These are phyloP conservation scores for Adansonia rubrostipa DNA, from an alignment of 441 rosid species.

Conservation along the genomic window DNA sequence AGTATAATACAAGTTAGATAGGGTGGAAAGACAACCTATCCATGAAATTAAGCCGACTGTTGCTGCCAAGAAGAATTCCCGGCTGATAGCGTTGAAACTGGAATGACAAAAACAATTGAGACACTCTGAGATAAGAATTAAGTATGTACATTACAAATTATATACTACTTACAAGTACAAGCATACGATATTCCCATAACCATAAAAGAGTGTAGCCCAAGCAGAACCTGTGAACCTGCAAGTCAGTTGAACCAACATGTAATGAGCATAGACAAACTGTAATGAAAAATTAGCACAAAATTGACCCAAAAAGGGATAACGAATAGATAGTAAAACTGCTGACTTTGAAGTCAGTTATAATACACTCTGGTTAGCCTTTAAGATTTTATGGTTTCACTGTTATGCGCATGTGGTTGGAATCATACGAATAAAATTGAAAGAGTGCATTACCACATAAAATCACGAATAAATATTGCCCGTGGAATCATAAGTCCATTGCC, in stretches of 20 bases:
- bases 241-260: not conserved
- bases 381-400: not conserved
- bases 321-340: not conserved
- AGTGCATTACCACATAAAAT: slow-evolving; percentile 85
- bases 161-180: slow-evolving; percentile 63
- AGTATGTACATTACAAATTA: not conserved
- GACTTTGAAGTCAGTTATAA: not conserved
- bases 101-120: slow-evolving; percentile 17
- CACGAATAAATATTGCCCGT: slow-evolving; percentile 89
- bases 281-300: not conserved
- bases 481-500: slow-evolving; percentile 97
- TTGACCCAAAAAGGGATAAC: not conserved
- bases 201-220: slow-evolving; percentile 89
- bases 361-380: not conserved
- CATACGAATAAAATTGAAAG: slow-evolving; percentile 13
- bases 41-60: slow-evolving; percentile 73
- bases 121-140: not conserved
- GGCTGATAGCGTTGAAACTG: slow-evolving; percentile 67
- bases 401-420: not conserved
- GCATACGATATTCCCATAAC: slow-evolving; percentile 87
- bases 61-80: slow-evolving; percentile 66
- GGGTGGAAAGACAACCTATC: slow-evolving; percentile 57
- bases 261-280: not conserved
- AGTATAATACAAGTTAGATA: not conserved
- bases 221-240: slow-evolving; percentile 84